These are phyloP conservation scores for Blattamonas nauphoetae DNA, from an alignment of 78 protist genomes.

Conservation along the genomic window DNA sequence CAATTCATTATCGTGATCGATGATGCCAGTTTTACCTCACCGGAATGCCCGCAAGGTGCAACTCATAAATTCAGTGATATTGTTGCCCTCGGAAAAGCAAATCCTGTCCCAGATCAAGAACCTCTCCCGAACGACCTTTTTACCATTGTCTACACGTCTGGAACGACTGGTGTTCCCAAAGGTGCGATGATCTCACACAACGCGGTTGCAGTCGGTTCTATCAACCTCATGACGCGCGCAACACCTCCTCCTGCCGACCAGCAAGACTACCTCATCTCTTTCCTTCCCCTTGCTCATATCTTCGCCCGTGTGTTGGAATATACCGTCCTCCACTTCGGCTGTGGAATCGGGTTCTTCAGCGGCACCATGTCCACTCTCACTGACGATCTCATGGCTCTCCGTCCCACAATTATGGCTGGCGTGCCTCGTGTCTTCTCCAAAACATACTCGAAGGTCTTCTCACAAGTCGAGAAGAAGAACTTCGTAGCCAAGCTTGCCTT, in stretches of 20 bases:
- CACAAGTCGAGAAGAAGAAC: not conserved
- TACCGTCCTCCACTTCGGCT: not conserved
- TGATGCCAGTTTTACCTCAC: not conserved
- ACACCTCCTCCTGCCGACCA: not conserved
- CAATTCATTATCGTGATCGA: not conserved
- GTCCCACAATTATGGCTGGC: not conserved
- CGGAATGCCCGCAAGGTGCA: not conserved
- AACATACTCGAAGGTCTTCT: not conserved
- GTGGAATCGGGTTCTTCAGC: not conserved
- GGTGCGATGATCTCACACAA: conserved; percentile 6
- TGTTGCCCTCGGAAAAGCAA: not conserved
- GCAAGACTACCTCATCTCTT: not conserved
- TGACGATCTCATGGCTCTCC: not conserved
- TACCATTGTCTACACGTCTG: conserved; percentile 8
- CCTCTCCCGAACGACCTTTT: not conserved
- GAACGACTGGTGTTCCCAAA: conserved; percentile 14
- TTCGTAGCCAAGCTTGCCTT: not conserved
- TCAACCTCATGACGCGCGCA: not conserved
- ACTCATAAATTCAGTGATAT: not conserved
- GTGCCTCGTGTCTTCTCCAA: conserved; percentile 21
- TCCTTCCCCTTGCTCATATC: not conserved
- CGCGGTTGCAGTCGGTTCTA: not conserved
- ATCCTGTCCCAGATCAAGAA: not conserved
- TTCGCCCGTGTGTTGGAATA: not conserved
- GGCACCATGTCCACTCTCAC: not conserved